phyloP scores from a whole-genome alignment of 2,329 filamentous ascomycete genomes.

The Nakataea oryzae region DNA sequence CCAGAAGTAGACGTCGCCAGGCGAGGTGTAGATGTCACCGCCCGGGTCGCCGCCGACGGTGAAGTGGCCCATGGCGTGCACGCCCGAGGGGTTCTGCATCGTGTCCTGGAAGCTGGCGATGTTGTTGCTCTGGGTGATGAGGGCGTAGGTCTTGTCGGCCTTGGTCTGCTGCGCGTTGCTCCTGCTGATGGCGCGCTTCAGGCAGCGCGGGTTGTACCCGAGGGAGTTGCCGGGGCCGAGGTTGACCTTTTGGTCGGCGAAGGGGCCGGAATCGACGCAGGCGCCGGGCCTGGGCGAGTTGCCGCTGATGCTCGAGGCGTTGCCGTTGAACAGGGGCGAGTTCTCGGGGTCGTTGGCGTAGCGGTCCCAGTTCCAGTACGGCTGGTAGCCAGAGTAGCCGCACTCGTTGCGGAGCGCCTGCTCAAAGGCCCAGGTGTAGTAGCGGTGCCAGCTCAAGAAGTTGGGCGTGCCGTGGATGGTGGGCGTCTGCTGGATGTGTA shows the following conservation, averaged over 20 bases:
- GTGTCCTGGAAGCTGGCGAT: conserved; percentile 11
- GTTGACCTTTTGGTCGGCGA: conserved; percentile 17
- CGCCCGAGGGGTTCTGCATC: conserved; percentile 18
- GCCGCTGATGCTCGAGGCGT: conserved; percentile 26
- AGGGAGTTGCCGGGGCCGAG: conserved; percentile 17
- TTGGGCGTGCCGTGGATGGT: conserved; percentile 16
- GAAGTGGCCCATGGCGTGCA: conserved; percentile 23
- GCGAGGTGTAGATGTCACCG: conserved; percentile 19
- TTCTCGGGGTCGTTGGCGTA: conserved; percentile 18
- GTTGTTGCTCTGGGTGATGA: conserved; percentile 5
- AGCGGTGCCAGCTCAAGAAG: conserved; percentile 16
- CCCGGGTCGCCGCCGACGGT: conserved; percentile 23
- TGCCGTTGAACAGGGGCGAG: conserved; percentile 30
- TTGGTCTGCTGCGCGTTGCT: conserved; percentile 6
- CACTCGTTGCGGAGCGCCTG: conserved; percentile 23
- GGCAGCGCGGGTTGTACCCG: conserved; percentile 22
- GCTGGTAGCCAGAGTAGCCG: conserved; percentile 21
- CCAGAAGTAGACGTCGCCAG: conserved; percentile 22
- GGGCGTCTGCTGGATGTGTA: conserved; percentile 21
- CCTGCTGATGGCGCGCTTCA: conserved; percentile 20
- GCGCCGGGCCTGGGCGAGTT: conserved; percentile 17
- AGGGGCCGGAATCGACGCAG: conserved; percentile 17
- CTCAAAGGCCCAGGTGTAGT: conserved; percentile 20
- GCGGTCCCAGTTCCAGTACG: conserved; percentile 28
- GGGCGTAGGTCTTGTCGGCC: conserved; percentile 11